Conservation (phyloP, 2,329 filamentous ascomycete genomes). For the Scorias spongiosa region DNA sequence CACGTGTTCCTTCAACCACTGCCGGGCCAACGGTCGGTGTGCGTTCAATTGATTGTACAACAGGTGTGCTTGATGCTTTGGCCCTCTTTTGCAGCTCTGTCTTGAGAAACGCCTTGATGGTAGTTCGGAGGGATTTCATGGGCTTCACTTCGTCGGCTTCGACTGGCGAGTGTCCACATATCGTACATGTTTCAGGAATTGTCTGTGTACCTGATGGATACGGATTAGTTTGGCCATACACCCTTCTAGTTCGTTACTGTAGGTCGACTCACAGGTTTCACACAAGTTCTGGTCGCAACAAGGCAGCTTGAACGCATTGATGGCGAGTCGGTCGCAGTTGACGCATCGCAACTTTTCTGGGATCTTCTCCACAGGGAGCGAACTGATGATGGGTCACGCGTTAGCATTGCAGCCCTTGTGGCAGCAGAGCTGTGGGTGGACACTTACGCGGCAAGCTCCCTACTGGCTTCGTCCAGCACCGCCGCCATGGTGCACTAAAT, state of each 20-base stretch:
- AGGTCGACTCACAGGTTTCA: constrained; percentile 56
- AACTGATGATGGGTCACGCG: constrained; percentile 36
- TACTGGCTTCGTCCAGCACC: constrained; percentile 1
- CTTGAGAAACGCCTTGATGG: constrained; percentile 78
- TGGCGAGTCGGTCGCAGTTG: constrained; percentile 76
- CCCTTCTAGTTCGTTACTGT: neutral
- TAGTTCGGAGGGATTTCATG: constrained; percentile 82
- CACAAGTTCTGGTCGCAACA: constrained; percentile 96
- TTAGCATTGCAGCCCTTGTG: constrained; percentile 5
- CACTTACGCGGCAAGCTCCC: neutral
- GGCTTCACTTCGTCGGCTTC: constrained; percentile 74
- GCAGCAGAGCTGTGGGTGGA: neutral
- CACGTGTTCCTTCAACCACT: neutral
- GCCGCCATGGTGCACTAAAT: neutral
- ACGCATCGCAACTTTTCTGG: constrained; percentile 95
- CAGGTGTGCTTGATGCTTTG: constrained; percentile 9
- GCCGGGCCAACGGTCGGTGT: neutral
- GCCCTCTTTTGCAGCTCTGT: constrained; percentile 84
- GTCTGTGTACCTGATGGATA: constrained; percentile 4
- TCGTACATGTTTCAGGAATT: constrained; percentile 60
- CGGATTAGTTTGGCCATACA: neutral
- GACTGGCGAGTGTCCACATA: constrained; percentile 84
- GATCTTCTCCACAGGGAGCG: constrained; percentile 66
- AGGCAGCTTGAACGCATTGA: constrained; percentile 80
- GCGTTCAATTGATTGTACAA: neutral